These are phyloP conservation scores for Fraxinus velutina DNA, from an alignment of 305 asterid genomes.

Conservation along the genomic window DNA sequence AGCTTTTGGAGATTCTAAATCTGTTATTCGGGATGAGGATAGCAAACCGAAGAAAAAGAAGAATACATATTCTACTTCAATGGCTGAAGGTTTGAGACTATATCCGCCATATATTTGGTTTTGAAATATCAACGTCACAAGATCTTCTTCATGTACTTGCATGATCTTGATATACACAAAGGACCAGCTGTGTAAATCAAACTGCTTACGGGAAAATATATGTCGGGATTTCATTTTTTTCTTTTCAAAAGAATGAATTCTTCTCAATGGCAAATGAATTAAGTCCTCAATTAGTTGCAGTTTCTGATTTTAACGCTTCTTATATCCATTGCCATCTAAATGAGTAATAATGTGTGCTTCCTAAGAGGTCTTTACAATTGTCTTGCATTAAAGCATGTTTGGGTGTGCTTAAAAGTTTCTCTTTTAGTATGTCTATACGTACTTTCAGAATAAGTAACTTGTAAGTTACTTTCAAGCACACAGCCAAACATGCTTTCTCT, in stretches of 20 bases:
- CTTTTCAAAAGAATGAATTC: background rate
- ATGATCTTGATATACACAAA: background rate
- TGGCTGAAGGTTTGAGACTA: constrained; percentile 16
- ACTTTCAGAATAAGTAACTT: background rate
- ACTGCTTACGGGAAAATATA: background rate
- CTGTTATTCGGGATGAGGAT: constrained; percentile 23
- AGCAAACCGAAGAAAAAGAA: constrained; percentile 4
- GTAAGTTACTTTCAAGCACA: background rate
- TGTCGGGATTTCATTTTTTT: background rate
- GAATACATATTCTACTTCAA: constrained; percentile 2
- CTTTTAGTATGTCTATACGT: background rate
- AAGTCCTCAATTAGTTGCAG: background rate
- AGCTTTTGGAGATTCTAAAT: constrained; percentile 39
- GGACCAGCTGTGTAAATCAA: background rate
- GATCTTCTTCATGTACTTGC: background rate
- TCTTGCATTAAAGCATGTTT: background rate
- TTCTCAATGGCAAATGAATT: background rate
- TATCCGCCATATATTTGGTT: background rate
- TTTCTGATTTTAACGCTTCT: background rate
- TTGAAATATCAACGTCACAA: background rate
- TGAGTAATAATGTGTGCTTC: background rate
- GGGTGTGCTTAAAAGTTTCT: background rate
- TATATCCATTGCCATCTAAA: background rate
- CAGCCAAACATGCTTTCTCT: background rate
- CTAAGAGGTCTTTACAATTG: background rate